Evolutionary conservation across 805 yeast species (phyloP).

Genomic region (Pichia rugopelliculosa): DNA sequence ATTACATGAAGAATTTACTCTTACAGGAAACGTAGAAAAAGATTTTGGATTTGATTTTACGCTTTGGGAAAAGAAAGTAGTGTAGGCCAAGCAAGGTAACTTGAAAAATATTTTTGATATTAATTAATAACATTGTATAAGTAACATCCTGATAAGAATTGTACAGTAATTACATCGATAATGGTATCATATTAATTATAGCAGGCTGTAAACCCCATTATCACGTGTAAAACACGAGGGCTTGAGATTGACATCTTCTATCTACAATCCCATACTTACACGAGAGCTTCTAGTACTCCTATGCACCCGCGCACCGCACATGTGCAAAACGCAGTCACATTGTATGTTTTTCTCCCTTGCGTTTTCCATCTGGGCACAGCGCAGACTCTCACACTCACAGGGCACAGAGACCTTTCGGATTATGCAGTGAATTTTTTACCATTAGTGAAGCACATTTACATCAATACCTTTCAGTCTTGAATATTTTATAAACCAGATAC

Average conservation of each 20-base stretch:
- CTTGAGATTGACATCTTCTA: neutral
- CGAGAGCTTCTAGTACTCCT: too few species aligned
- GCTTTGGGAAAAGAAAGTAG: slow-evolving; percentile 38
- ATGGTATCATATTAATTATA: too few species aligned
- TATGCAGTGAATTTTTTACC: neutral
- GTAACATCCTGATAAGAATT: too few species aligned
- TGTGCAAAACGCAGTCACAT: neutral
- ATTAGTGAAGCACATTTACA: neutral
- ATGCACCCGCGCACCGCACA: slow-evolving; percentile 10
- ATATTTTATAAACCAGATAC: slow-evolving; percentile 4
- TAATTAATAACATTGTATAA: too few species aligned
- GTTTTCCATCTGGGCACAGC: neutral
- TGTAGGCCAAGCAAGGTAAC: too few species aligned
- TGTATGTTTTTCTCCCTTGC: neutral
- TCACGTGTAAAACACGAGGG: slow-evolving; percentile 5
- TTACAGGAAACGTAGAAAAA: slow-evolving; percentile 26
- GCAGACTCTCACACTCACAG: neutral
- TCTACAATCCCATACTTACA: too few species aligned
- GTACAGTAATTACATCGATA: too few species aligned
- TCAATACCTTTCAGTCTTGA: neutral
- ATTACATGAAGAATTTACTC: slow-evolving; percentile 21
- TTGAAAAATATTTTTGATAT: too few species aligned
- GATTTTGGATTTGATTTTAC: slow-evolving; percentile 54
- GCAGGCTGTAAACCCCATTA: too few species aligned
- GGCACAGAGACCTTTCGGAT: neutral